phyloP scores from a whole-genome alignment of 2,329 filamentous ascomycete genomes.

The Knoxdaviesia capensis region DNA sequence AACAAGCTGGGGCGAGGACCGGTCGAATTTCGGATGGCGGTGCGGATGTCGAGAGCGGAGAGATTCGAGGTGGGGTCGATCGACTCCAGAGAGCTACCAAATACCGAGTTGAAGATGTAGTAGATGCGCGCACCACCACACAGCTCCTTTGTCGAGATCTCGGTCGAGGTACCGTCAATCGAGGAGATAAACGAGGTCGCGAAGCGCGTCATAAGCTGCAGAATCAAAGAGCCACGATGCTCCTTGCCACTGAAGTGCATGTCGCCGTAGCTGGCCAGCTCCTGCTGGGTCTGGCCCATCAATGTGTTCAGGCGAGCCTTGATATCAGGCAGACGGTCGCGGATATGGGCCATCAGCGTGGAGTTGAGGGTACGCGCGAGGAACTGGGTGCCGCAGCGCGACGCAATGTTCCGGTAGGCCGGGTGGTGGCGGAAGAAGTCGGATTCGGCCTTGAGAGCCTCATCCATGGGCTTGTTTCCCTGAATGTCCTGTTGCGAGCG shows the following conservation, averaged over 20 bases:
- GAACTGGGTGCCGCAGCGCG: conserved; percentile 80
- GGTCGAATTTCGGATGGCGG: conserved; percentile 93
- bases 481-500: conserved; percentile 96
- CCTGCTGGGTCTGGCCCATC: conserved; percentile 99
- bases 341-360: conserved; percentile 90
- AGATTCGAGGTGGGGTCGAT: conserved; percentile 94
- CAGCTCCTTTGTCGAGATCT: conserved; percentile 96
- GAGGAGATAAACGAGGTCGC: conserved; percentile 96
- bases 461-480: conserved; percentile 81
- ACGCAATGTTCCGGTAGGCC: conserved; percentile 90
- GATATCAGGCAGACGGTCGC: conserved; percentile 89
- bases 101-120: conserved; percentile 98
- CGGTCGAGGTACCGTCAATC: conserved; percentile 93
- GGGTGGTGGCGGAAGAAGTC: conserved; percentile 97
- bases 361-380: conserved; percentile 87
- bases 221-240: conserved; percentile 80
- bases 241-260: conserved; percentile 96
- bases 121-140: conserved; percentile 91
- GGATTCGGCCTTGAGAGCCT: conserved; percentile 71
- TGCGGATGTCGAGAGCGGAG: conserved; percentile 84
- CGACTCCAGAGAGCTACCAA: conserved; percentile 85
- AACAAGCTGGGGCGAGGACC: conserved; percentile 90
- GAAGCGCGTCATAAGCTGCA: conserved; percentile 96
- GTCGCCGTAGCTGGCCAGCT: conserved; percentile 92
- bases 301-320: conserved; percentile 93